Percentiles rank a stretch among this genome's conserved stretches.
Conservation (phyloP, 305 asterid genomes). For the Stenogyne calaminthoides region DNA sequence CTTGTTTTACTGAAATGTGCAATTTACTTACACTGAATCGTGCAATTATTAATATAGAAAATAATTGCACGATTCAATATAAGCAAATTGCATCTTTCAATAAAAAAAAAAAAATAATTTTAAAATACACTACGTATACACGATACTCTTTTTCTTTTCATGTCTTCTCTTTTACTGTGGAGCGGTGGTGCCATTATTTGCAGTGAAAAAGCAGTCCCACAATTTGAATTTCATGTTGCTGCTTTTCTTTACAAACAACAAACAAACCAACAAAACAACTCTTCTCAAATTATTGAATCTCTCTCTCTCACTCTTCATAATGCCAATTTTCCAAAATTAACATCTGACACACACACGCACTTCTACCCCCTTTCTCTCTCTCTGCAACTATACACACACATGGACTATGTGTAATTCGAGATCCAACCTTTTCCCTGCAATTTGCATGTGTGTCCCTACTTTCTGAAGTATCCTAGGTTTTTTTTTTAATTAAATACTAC, state of each 20-base stretch:
- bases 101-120: too few relatives aligned
- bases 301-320: background rate
- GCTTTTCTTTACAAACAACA: conserved; percentile 26
- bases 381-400: conserved; percentile 33
- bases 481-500: conserved; percentile 20
- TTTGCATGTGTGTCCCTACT: background rate
- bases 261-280: conserved; percentile 29
- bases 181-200: background rate
- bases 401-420: conserved; percentile 29
- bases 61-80: too few relatives aligned
- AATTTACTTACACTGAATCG: too few relatives aligned
- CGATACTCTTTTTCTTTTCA: too few relatives aligned
- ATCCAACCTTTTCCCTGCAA: conserved; percentile 39
- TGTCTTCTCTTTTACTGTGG: background rate
- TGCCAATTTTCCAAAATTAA: conserved; percentile 32
- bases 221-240: conserved; percentile 19
- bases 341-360: conserved; percentile 39
- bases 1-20: too few relatives aligned
- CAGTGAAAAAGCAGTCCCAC: conserved; percentile 24
- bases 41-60: too few relatives aligned
- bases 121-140: too few relatives aligned
- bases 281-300: conserved; percentile 31
- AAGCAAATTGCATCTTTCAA: too few relatives aligned
- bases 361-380: conserved; percentile 5
- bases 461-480: conserved; percentile 41